Percentiles rank a stretch among this genome's conserved stretches.
Evolutionary conservation across 2,329 filamentous ascomycete genomes (phyloP).

Genomic region (Aspergillus latus): DNA sequence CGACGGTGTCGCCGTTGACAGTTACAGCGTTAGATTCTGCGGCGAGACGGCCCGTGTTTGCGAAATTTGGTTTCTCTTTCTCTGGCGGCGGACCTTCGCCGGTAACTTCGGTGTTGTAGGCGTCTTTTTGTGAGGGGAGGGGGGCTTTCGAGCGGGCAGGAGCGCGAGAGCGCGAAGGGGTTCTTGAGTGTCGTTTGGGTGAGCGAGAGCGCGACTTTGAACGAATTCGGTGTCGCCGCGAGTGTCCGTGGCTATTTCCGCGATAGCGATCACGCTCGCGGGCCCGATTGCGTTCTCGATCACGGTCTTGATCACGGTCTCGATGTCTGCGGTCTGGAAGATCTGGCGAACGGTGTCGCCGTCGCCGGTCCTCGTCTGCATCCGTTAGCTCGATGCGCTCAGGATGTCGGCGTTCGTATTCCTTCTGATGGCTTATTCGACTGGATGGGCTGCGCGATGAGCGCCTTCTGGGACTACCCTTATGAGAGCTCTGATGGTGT

Average conservation of each 20-base stretch:
- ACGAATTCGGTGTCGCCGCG: conserved; percentile 25
- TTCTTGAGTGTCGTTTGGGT: conserved; percentile 27
- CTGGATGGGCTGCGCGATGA: conserved; percentile 30
- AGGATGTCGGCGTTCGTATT: conserved; percentile 24
- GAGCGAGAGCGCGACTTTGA: conserved; percentile 35
- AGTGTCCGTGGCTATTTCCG: conserved; percentile 23
- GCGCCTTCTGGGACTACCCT: conserved; percentile 24
- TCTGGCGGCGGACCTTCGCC: conserved; percentile 32
- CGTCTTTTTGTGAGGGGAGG: conserved; percentile 49
- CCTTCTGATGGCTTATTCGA: conserved; percentile 22
- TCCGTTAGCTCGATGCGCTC: conserved; percentile 28
- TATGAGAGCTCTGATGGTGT: conserved; percentile 30
- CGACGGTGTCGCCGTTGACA: conserved; percentile 61
- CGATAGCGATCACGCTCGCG: neutral
- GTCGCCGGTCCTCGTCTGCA: conserved; percentile 29
- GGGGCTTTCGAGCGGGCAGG: conserved; percentile 39
- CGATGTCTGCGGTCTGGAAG: conserved; percentile 30
- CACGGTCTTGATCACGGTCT: conserved; percentile 20
- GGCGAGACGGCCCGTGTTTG: conserved; percentile 75
- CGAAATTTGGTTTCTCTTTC: conserved; percentile 84
- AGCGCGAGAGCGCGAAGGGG: conserved; percentile 25
- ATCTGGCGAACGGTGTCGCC: conserved; percentile 29
- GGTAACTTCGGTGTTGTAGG: conserved; percentile 39
- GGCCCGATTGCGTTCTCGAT: neutral
- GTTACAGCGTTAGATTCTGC: conserved; percentile 82